Conservation (phyloP, 2,329 filamentous ascomycete genomes). For the Calonectria naviculata region DNA sequence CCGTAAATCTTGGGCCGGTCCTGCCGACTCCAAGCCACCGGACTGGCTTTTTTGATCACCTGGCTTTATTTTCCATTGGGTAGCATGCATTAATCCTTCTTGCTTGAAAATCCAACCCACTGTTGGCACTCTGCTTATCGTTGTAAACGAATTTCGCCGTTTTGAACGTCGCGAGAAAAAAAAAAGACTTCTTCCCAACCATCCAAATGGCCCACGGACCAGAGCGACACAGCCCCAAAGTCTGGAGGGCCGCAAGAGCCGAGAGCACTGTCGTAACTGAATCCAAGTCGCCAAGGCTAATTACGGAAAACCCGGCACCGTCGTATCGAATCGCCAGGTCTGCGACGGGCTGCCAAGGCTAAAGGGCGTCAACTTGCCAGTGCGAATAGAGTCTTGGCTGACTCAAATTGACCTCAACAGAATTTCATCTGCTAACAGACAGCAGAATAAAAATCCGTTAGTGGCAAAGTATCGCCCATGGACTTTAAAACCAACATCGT, state of each 20-base stretch:
- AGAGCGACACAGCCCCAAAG: slow-evolving; percentile 12
- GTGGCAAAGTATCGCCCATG: neutral
- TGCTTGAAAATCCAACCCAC: slow-evolving; percentile 4
- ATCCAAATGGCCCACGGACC: neutral
- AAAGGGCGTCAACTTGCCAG: neutral
- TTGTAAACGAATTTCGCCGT: too few relatives aligned
- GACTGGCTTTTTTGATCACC: neutral
- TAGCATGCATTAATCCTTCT: neutral
- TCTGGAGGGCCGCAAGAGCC: neutral
- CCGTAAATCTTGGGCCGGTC: neutral
- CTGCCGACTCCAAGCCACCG: neutral
- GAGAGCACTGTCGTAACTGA: neutral
- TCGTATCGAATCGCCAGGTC: neutral
- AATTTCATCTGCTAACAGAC: neutral
- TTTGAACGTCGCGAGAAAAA: neutral
- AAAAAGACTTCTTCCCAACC: neutral
- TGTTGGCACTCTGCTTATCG: neutral
- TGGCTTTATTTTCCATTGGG: neutral
- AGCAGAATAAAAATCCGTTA: neutral
- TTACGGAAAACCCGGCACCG: slow-evolving; percentile 9
- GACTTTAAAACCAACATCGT: neutral
- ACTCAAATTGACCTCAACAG: neutral
- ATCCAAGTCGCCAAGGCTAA: slow-evolving; percentile 14
- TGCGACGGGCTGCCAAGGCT: neutral
- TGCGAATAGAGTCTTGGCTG: slow-evolving; percentile 5